Percentiles rank a stretch among this genome's conserved stretches.
Evolutionary conservation across 78 protist genomes (phyloP).

Genomic region (Creolimax fragrantissima): DNA sequence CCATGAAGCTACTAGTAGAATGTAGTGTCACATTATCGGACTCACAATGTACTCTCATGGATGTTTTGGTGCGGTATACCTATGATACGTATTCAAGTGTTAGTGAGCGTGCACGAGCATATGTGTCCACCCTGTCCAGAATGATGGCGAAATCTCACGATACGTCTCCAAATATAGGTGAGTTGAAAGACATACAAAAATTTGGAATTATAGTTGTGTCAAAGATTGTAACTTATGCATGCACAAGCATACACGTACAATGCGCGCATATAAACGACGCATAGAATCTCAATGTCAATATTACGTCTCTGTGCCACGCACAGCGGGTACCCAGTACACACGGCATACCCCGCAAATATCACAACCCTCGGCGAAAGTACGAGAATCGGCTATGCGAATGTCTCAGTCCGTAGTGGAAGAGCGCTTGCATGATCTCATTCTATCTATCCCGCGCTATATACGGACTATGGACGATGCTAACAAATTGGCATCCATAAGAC

Average conservation of each 20-base stretch:
- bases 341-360: no score
- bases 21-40: neutral
- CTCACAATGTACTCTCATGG: neutral
- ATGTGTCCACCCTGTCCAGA: neutral
- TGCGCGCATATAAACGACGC: no score
- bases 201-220: neutral
- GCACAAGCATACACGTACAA: neutral
- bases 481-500: neutral
- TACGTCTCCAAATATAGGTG: neutral
- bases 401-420: neutral
- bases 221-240: neutral
- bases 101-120: neutral
- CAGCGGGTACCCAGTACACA: no score
- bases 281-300: no score
- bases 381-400: neutral
- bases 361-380: neutral
- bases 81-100: neutral
- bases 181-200: neutral
- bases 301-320: no score
- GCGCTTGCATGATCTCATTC: neutral
- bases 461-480: neutral
- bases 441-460: neutral
- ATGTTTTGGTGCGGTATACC: neutral
- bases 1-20: neutral
- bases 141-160: neutral